Conservation (phyloP, 257 asterid species). For the Schizonepeta tenuifolia region DNA sequence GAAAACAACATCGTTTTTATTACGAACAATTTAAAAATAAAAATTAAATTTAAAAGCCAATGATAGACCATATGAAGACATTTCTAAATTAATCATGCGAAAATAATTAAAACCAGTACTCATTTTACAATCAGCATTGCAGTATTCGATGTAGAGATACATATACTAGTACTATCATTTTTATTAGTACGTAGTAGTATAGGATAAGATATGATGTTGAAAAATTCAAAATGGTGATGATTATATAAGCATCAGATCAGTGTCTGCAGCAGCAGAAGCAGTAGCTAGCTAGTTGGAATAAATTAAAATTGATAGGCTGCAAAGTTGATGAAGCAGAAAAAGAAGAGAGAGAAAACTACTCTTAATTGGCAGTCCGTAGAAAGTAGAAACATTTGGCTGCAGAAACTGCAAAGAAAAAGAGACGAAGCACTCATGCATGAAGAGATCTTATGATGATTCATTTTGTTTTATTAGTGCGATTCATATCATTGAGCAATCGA, state of each 20-base stretch:
- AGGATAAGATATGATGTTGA: background rate
- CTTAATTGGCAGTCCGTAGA: slow-evolving; percentile 30
- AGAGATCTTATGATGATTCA: slow-evolving; percentile 36
- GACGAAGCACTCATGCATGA: slow-evolving; percentile 35
- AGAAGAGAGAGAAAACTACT: slow-evolving; percentile 7
- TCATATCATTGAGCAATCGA: slow-evolving; percentile 35
- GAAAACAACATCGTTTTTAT: too few relatives aligned
- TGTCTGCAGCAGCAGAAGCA: background rate
- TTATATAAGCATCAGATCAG: background rate
- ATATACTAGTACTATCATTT: too few relatives aligned
- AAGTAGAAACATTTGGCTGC: slow-evolving; percentile 38
- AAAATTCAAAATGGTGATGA: background rate
- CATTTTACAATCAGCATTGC: too few relatives aligned
- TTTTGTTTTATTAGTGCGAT: slow-evolving; percentile 30
- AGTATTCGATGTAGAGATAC: too few relatives aligned
- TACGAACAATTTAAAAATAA: too few relatives aligned
- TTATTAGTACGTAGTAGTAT: too few relatives aligned
- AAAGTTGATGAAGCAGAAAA: slow-evolving; percentile 12
- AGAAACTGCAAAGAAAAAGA: background rate
- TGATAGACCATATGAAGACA: too few relatives aligned
- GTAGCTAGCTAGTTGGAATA: background rate
- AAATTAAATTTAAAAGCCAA: too few relatives aligned
- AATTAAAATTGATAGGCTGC: background rate
- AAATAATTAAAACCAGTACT: background rate
- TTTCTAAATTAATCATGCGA: background rate